Percentiles rank a stretch among this genome's conserved stretches.
Conservation (phyloP, 495 filamentous ascomycete genomes). For the Penicillium ucsense region DNA sequence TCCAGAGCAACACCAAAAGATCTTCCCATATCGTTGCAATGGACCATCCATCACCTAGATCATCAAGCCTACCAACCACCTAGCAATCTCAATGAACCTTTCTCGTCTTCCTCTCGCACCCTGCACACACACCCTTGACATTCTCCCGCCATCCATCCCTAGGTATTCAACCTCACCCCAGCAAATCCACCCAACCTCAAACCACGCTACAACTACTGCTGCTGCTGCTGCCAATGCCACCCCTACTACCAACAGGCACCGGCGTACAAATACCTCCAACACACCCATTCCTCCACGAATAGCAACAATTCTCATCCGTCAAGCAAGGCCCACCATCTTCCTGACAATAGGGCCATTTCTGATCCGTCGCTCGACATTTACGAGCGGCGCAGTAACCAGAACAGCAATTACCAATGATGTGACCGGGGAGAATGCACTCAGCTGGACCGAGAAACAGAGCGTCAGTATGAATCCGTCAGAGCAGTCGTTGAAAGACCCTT, state of each 20-base stretch:
- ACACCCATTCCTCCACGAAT: conserved; percentile 11
- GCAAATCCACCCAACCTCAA: neutral
- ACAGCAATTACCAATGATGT: conserved; percentile 12
- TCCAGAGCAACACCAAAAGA: too few species aligned
- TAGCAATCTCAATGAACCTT: too few species aligned
- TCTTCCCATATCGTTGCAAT: too few species aligned
- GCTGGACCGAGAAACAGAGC: neutral
- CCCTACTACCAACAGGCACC: neutral
- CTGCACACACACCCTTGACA: too few species aligned
- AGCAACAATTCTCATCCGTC: conserved; percentile 17
- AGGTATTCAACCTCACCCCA: too few species aligned
- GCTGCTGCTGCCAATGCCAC: neutral
- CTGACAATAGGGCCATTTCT: conserved; percentile 15
- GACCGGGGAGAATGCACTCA: conserved; percentile 10
- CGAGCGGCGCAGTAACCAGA: conserved; percentile 20
- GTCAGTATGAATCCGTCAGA: neutral
- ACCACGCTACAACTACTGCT: neutral
- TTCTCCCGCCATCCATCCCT: too few species aligned
- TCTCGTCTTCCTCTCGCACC: too few species aligned
- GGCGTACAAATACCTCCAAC: conserved; percentile 12
- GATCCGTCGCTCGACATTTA: conserved; percentile 16
- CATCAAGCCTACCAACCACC: too few species aligned
- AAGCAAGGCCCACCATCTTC: conserved; percentile 14
- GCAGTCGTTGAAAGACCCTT: too few species aligned
- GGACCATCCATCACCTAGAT: too few species aligned